Evolutionary conservation across 768 basidiomycete genomes (phyloP), one percentile per base, ranked within the genome.

Genomic region (Tephrocybe sp.): DNA sequence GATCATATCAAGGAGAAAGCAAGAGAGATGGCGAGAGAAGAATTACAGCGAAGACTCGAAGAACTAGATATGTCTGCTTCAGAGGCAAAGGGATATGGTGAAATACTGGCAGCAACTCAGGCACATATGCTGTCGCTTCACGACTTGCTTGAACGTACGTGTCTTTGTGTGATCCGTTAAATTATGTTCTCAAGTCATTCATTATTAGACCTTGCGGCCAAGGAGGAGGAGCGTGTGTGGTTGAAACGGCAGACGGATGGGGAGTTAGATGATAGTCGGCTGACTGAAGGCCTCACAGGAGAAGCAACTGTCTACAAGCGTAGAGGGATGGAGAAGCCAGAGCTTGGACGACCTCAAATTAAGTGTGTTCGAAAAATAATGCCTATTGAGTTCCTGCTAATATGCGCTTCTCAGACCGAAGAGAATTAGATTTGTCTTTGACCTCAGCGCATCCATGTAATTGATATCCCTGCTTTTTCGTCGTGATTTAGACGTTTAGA

Each of bases 271-370:
- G 83, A 86, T 58, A 80, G 72, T 49, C 74, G 84, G 13, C 62
- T 87, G 44, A 82, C 82, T 9, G 84, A 87, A 60, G 84, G 84
- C 18, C 60, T 87, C 27, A 86, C 84, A 9, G 84, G 84, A 8
- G 84, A 87, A 60, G 72, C 81, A 8, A 80, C 83, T 0, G 83
- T 87, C 2, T 87, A 87, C 64, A 87, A 87, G 57, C 78, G 84
- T 21, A 75, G 84, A 22, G 80, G 81, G 3, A 82, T 83, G 82
- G 82, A 82, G 53, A 84, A 84, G 54, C 84, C 84, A 8, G 83
- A 86, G 62, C 58, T 83, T 34, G 84, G 84, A 2, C 71, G 82
- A 27, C 84, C 84, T 5, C 84, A 87, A 60, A 68, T 87, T 53
- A 87, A 85, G 84, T 85, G 45, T 38, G 51, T 32, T 6, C 4